phyloP scores from a whole-genome alignment of 2,329 filamentous ascomycete genomes.

The Fusarium sp. region DNA sequence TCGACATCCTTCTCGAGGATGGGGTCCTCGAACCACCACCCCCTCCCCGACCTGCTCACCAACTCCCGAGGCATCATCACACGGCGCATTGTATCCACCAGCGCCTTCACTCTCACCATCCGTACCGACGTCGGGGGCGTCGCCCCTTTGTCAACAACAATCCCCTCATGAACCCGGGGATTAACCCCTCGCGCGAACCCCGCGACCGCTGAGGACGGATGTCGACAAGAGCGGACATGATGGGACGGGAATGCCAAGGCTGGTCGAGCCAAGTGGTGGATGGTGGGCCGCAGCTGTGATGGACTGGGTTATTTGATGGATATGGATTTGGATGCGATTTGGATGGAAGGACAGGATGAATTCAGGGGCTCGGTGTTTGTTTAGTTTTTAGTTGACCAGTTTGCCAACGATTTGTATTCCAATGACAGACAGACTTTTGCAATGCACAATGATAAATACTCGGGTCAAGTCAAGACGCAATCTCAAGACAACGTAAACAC shows the following conservation, averaged over 20 bases:
- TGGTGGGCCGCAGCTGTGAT: not conserved
- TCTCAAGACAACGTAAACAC: not conserved
- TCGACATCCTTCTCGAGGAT: slow-evolving; percentile 21
- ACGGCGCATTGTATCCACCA: slow-evolving; percentile 36
- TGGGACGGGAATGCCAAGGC: not conserved
- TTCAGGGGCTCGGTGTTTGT: not conserved
- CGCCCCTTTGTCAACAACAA: not conserved
- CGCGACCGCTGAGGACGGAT: not conserved
- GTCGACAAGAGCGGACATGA: not conserved
- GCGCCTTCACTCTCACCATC: slow-evolving; percentile 36
- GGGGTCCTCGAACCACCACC: slow-evolving; percentile 29
- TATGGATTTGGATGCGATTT: not conserved
- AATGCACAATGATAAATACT: slow-evolving; percentile 3
- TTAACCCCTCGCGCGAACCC: not conserved
- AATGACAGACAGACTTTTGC: slow-evolving; percentile 28
- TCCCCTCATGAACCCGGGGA: not conserved
- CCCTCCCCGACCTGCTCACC: slow-evolving; percentile 2
- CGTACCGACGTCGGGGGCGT: slow-evolving; percentile 32
- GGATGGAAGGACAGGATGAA: not conserved
- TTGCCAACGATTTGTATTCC: slow-evolving; percentile 21
- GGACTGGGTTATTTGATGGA: not conserved
- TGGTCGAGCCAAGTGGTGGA: not conserved
- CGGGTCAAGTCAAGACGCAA: not conserved
- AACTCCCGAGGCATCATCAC: slow-evolving; percentile 36
- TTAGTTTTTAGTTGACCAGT: not conserved